These are phyloP conservation scores for Amaranthus cruentus DNA, from an alignment of 148 eudicot genomes.

Conservation along the genomic window DNA sequence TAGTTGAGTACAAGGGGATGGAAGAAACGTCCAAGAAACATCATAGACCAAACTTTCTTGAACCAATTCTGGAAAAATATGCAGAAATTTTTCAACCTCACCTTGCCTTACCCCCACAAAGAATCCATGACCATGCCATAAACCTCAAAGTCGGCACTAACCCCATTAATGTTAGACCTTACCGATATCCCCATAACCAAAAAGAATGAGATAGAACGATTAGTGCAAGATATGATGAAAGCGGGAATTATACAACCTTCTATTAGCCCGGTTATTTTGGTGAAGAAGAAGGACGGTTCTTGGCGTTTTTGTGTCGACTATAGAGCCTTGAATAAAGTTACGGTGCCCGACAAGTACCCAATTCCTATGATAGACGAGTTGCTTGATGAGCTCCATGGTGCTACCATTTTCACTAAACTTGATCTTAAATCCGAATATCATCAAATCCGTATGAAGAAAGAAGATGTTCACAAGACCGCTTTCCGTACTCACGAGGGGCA, in stretches of 20 bases:
- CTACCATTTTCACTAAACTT: too few relatives aligned
- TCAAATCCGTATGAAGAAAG: too few relatives aligned
- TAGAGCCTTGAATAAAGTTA: too few relatives aligned
- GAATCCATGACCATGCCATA: background rate
- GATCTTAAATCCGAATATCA: too few relatives aligned
- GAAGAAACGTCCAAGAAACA: background rate
- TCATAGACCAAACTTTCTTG: background rate
- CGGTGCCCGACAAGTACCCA: too few relatives aligned
- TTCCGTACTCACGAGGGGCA: too few relatives aligned
- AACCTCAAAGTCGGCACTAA: background rate
- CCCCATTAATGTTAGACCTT: background rate
- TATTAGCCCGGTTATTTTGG: background rate
- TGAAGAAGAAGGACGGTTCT: too few relatives aligned
- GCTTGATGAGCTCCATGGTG: too few relatives aligned
- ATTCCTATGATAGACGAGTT: too few relatives aligned
- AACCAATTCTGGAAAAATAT: background rate
- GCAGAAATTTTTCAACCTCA: background rate
- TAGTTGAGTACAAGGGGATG: background rate
- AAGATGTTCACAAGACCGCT: too few relatives aligned
- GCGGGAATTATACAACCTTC: background rate
- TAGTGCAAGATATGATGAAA: background rate
- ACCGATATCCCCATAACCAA: background rate
- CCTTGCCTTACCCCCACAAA: background rate
- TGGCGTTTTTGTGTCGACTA: too few relatives aligned
- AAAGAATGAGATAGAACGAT: background rate